Conservation (phyloP, 2,329 filamentous ascomycete genomes). For the Tolypocladium pustulatum region DNA sequence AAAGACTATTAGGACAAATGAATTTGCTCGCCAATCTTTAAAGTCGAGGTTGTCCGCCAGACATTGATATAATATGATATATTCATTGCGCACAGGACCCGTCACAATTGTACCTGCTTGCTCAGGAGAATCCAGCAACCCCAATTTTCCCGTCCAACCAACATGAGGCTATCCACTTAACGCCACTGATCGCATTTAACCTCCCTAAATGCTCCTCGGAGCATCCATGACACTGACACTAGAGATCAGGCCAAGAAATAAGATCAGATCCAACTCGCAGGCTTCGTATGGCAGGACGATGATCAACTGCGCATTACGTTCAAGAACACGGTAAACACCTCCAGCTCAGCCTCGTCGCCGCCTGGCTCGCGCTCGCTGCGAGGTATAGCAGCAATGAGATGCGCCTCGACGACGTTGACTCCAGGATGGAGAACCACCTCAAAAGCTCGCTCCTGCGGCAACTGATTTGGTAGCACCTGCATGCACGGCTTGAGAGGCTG, state of each 20-base stretch:
- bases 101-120: background rate
- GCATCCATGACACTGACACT: background rate
- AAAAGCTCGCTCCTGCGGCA: constrained; percentile 56
- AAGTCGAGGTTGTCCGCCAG: too few species aligned
- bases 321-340: constrained; percentile 67
- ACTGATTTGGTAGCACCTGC: constrained; percentile 43
- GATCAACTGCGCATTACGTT: constrained; percentile 44
- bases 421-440: constrained; percentile 63
- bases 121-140: background rate
- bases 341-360: constrained; percentile 60
- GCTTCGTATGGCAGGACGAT: background rate
- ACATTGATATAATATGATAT: background rate
- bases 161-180: background rate
- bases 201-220: background rate
- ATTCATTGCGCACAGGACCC: background rate
- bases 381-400: constrained; percentile 62
- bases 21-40: background rate
- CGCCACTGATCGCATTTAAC: background rate
- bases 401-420: constrained; percentile 68
- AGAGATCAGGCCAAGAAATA: background rate
- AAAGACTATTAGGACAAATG: background rate
- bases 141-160: background rate
- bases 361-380: constrained; percentile 45
- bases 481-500: constrained; percentile 41
- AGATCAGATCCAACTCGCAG: background rate